Percentiles rank a stretch among this genome's conserved stretches.
These are phyloP conservation scores for Pistacia integerrima DNA, from an alignment of 345 rosid genomes.

Conservation along the genomic window DNA sequence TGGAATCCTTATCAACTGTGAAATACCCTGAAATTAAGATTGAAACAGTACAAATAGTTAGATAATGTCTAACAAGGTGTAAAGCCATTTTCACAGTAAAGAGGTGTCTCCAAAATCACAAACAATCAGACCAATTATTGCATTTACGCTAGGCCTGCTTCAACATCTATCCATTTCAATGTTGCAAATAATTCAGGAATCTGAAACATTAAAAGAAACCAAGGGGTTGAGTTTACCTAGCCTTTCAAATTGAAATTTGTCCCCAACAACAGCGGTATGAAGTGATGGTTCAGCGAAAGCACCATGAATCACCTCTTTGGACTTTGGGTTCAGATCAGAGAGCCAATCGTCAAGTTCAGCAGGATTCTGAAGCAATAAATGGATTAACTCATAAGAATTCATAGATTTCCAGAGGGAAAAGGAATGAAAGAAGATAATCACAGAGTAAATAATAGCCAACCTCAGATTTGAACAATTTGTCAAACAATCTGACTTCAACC, in stretches of 20 bases:
- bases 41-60: not conserved
- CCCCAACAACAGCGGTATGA: slow-evolving; percentile 58
- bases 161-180: not conserved
- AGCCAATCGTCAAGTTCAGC: slow-evolving; percentile 86
- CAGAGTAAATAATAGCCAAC: slow-evolving; percentile 34
- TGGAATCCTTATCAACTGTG: slow-evolving; percentile 74
- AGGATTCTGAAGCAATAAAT: slow-evolving; percentile 65
- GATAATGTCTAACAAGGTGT: not conserved
- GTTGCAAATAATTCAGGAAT: slow-evolving; percentile 7
- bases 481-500: slow-evolving; percentile 93
- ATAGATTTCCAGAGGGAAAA: not conserved
- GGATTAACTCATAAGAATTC: slow-evolving; percentile 1
- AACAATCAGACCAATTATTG: not conserved
- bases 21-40: slow-evolving; percentile 67
- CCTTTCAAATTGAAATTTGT: slow-evolving; percentile 86
- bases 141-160: not conserved
- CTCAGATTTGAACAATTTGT: slow-evolving; percentile 84
- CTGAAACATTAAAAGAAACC: not conserved
- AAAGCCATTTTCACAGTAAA: not conserved
- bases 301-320: slow-evolving; percentile 60
- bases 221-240: slow-evolving; percentile 54
- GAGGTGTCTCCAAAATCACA: not conserved
- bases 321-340: slow-evolving; percentile 66
- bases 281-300: slow-evolving; percentile 71
- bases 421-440: not conserved